phyloP scores from a whole-genome alignment of 192 early-diverging fungal genomes.

The Rhizophagus clarus region DNA sequence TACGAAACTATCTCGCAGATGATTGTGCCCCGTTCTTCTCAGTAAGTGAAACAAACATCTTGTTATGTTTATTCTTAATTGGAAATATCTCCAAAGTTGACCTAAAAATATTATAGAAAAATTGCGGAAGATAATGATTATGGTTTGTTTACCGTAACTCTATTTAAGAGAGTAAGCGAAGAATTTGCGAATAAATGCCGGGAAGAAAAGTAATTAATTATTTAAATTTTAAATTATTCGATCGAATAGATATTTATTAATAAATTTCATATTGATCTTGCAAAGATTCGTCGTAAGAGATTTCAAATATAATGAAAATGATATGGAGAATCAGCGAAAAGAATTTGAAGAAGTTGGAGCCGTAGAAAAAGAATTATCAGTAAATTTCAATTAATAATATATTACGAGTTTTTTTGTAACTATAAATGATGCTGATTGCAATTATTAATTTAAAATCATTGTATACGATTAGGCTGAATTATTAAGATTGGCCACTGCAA shows the following conservation, averaged over 20 bases:
- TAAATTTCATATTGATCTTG: neutral
- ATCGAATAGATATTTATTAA: neutral
- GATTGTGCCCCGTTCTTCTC: conserved; percentile 94
- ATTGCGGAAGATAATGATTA: conserved; percentile 97
- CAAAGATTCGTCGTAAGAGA: conserved; percentile 90
- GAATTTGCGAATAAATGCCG: conserved; percentile 91
- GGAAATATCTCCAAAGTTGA: neutral
- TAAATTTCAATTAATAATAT: conserved; percentile 24
- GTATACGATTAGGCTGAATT: conserved; percentile 55
- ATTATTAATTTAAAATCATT: conserved; percentile 30
- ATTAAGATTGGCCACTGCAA: conserved; percentile 85
- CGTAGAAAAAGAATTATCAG: conserved; percentile 65
- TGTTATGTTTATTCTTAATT: neutral
- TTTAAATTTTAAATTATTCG: neutral
- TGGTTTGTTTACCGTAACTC: conserved; percentile 84
- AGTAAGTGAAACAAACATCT: conserved; percentile 50
- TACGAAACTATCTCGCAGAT: conserved; percentile 93
- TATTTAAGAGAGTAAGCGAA: conserved; percentile 87
- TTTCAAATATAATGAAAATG: conserved; percentile 88
- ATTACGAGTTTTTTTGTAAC: neutral
- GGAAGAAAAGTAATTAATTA: conserved; percentile 69
- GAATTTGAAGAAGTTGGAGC: conserved; percentile 61
- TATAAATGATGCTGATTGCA: too few relatives aligned
- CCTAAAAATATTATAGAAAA: conserved; percentile 46
- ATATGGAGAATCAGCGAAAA: conserved; percentile 77